Conservation (phyloP, 345 rosid species). For the Cardamine occulta region DNA sequence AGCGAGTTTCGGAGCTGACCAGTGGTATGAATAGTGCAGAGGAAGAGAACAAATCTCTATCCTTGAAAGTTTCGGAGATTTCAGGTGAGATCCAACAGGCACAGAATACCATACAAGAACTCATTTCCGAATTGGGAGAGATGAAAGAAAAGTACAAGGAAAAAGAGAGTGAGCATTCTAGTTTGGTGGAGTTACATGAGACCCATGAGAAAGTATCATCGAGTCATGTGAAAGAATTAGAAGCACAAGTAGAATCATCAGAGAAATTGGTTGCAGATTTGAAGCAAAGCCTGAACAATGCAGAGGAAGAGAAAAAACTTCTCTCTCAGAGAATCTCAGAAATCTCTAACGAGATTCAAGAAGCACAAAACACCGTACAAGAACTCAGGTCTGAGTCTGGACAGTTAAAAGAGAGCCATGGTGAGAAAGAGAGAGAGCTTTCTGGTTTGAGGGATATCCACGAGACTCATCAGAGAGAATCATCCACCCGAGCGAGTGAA, state of each 20-base stretch:
- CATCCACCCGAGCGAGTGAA: conserved; percentile 45
- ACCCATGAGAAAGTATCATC: conserved; percentile 54
- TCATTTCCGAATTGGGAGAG: conserved; percentile 50
- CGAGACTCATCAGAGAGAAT: conserved; percentile 56
- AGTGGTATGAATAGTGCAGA: conserved; percentile 44
- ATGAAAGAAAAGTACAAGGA: conserved; percentile 51
- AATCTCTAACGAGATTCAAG: conserved; percentile 54
- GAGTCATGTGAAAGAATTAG: conserved; percentile 38
- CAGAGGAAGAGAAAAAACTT: conserved; percentile 59
- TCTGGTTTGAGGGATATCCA: conserved; percentile 55
- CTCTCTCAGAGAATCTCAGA: conserved; percentile 54
- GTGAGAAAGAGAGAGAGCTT: conserved; percentile 62
- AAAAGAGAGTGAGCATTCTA: conserved; percentile 62
- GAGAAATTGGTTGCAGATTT: conserved; percentile 53
- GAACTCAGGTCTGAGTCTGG: conserved; percentile 51
- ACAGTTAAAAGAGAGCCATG: conserved; percentile 51
- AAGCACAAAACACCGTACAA: conserved; percentile 51
- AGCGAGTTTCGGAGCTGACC: conserved; percentile 53
- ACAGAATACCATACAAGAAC: conserved; percentile 46
- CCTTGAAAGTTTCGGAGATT: conserved; percentile 53
- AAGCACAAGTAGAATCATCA: conserved; percentile 51
- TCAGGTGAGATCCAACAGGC: conserved; percentile 60
- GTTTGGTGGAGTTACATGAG: conserved; percentile 58
- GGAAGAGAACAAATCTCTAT: conserved; percentile 65
- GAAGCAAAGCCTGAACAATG: conserved; percentile 46